Conservation (phyloP, 2,329 filamentous ascomycete species). For the Ciborinia camelliae region DNA sequence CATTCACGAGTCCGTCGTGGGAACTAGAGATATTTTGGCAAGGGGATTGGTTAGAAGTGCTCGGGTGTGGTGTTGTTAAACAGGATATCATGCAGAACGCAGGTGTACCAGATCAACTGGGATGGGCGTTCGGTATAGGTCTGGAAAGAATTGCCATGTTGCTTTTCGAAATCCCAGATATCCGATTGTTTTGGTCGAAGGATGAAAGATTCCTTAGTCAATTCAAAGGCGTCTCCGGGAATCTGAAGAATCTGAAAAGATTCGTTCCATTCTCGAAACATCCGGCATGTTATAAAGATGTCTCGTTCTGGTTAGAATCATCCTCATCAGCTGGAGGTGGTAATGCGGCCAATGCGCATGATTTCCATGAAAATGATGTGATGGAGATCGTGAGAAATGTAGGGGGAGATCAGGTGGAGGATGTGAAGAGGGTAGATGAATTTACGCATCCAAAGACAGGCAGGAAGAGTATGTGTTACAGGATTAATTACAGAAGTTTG, state of each 20-base stretch:
- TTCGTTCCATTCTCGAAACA: conserved; percentile 91
- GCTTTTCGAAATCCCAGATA: conserved; percentile 92
- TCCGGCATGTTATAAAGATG: conserved; percentile 84
- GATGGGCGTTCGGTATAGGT: conserved; percentile 95
- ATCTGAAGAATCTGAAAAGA: conserved; percentile 50
- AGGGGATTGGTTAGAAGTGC: conserved; percentile 91
- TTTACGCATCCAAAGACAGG: conserved; percentile 86
- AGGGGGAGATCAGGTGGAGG: conserved; percentile 80
- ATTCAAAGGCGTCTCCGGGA: conserved; percentile 62
- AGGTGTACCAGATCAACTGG: conserved; percentile 68
- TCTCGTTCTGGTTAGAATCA: conserved; percentile 81
- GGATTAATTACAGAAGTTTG: conserved; percentile 88
- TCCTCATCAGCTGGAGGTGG: conserved; percentile 47
- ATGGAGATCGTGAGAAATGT: conserved; percentile 91
- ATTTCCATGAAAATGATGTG: conserved; percentile 91
- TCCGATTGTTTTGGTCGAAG: conserved; percentile 90
- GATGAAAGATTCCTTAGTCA: conserved; percentile 84
- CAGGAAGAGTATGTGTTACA: conserved; percentile 81
- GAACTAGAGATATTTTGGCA: conserved; percentile 95
- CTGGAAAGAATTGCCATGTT: conserved; percentile 97
- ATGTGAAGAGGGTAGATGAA: conserved; percentile 78
- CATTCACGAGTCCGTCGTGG: conserved; percentile 93
- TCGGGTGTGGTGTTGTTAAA: conserved; percentile 87
- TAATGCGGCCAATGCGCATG: conserved; percentile 40
- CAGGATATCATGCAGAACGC: conserved; percentile 79